Evolutionary conservation across 192 early-diverging fungal species (phyloP).

Genomic region (Coemansia sp.): DNA sequence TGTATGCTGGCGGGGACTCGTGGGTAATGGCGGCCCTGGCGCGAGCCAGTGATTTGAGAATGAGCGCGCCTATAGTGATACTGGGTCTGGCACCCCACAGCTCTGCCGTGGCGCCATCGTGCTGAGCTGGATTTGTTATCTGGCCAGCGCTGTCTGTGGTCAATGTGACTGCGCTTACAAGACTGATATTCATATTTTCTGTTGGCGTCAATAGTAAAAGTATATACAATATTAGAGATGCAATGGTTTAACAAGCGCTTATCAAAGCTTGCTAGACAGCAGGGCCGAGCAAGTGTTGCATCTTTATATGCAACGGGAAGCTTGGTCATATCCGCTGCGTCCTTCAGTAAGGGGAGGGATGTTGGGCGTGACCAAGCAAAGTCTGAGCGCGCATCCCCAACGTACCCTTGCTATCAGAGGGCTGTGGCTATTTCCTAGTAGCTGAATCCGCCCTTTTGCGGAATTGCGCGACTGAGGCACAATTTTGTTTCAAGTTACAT

Average conservation of each 20-base stretch:
- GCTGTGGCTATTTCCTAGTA: neutral
- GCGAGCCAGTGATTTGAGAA: conserved; percentile 32
- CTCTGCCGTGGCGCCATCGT: neutral
- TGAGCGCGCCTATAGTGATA: conserved; percentile 17
- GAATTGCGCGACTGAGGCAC: neutral
- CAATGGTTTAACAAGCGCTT: too few relatives aligned
- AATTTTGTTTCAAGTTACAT: neutral
- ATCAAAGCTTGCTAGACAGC: too few relatives aligned
- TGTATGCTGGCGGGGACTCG: conserved; percentile 30
- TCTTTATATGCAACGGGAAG: too few relatives aligned
- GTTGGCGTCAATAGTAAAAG: neutral
- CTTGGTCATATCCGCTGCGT: too few relatives aligned
- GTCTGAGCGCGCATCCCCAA: too few relatives aligned
- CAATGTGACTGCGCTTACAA: neutral
- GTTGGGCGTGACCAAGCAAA: too few relatives aligned
- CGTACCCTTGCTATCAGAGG: too few relatives aligned
- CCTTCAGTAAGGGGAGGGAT: too few relatives aligned
- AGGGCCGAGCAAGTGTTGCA: too few relatives aligned
- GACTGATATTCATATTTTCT: neutral
- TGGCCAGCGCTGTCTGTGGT: neutral
- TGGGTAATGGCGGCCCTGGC: conserved; percentile 23
- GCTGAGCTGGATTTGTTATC: neutral
- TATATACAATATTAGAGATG: too few relatives aligned
- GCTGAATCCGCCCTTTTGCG: neutral
- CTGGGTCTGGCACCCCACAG: conserved; percentile 3